Evolutionary conservation across 495 filamentous ascomycete species (phyloP).

Genomic region (Trypethelium eluteriae): DNA sequence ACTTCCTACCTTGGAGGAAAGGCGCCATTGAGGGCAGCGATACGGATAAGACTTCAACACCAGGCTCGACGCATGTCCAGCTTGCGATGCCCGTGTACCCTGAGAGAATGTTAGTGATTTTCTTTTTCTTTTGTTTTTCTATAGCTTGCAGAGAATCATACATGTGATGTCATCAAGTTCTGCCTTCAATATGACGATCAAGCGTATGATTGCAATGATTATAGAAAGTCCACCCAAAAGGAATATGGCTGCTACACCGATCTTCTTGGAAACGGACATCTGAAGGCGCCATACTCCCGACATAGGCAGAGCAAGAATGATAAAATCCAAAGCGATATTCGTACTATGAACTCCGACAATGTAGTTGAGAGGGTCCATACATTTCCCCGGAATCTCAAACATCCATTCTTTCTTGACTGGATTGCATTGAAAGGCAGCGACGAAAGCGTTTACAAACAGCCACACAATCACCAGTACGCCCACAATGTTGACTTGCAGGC

Average conservation of each 20-base stretch:
- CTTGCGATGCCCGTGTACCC: not conserved
- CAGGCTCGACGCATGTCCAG: slow-evolving; percentile 7
- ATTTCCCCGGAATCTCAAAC: not conserved
- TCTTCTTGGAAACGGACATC: not conserved
- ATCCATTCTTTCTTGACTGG: not conserved
- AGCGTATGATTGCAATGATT: not conserved
- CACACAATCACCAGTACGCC: not conserved
- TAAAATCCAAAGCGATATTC: not conserved
- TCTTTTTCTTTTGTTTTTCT: not conserved
- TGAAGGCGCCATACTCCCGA: not conserved
- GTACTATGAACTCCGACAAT: not conserved
- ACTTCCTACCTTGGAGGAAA: not conserved
- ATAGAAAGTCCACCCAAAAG: not conserved
- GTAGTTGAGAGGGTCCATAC: not conserved
- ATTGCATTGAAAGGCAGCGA: not conserved
- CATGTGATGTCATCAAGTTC: not conserved
- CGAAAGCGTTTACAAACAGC: not conserved
- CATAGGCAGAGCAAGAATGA: not conserved
- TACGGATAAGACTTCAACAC: not conserved
- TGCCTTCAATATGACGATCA: not conserved
- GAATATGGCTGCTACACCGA: not conserved
- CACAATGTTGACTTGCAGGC: not conserved
- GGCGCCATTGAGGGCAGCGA: not conserved
- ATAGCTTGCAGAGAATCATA: not conserved
- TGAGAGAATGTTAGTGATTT: not conserved